These are phyloP conservation scores for Aspergillus latus DNA, from an alignment of 2,329 filamentous ascomycete species.

Conservation along the genomic window DNA sequence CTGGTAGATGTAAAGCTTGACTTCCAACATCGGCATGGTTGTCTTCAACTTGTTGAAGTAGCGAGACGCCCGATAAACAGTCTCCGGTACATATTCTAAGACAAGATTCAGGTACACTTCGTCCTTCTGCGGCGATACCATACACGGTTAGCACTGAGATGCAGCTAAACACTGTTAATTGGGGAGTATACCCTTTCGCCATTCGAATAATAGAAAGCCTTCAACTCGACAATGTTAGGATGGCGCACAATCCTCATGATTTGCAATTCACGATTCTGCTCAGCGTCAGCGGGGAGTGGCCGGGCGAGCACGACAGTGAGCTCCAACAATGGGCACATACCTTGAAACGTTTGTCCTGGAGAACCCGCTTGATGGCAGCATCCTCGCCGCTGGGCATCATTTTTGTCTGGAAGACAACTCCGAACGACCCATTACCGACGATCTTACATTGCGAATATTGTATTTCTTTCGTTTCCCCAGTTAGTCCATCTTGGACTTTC, in stretches of 20 bases:
- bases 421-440: slow-evolving; percentile 97
- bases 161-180: neutral
- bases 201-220: slow-evolving; percentile 99
- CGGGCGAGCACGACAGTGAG: neutral
- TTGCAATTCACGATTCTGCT: slow-evolving; percentile 93
- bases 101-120: slow-evolving; percentile 98
- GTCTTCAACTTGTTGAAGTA: slow-evolving; percentile 99
- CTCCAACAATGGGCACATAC: slow-evolving; percentile 48
- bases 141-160: slow-evolving; percentile 11
- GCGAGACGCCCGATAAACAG: slow-evolving; percentile 93
- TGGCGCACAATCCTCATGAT: slow-evolving; percentile 99
- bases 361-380: slow-evolving; percentile 96
- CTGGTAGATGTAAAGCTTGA: slow-evolving; percentile 99
- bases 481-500: slow-evolving; percentile 97
- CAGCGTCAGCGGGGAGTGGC: slow-evolving; percentile 30
- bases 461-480: slow-evolving; percentile 92
- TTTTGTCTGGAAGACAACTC: slow-evolving; percentile 98
- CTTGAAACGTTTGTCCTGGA: slow-evolving; percentile 99
- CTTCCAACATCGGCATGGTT: slow-evolving; percentile 97
- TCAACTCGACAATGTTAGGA: slow-evolving; percentile 97
- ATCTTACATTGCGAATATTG: slow-evolving; percentile 99
- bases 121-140: slow-evolving; percentile 67
- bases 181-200: slow-evolving; percentile 76
- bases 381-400: slow-evolving; percentile 96
- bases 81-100: slow-evolving; percentile 97